phyloP scores from a whole-genome alignment of 805 yeast species.

The Yarrowia sp. region DNA sequence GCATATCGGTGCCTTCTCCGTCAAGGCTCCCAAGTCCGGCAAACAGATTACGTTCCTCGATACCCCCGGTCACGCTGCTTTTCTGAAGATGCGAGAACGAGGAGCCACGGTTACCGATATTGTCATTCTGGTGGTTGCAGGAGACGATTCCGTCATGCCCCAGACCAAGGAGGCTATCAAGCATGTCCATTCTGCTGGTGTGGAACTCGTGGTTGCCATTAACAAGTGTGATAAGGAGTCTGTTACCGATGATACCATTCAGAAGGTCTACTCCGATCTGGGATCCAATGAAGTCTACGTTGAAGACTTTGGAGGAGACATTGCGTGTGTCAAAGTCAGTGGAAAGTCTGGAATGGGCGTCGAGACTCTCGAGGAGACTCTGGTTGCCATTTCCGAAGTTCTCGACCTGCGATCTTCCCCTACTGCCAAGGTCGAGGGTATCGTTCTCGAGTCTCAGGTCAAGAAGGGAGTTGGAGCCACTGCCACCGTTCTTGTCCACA shows the following conservation, averaged over 20 bases:
- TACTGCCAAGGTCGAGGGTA: constrained; percentile 71
- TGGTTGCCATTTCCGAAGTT: constrained; percentile 82
- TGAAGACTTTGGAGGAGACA: constrained; percentile 95
- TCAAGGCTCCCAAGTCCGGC: constrained; percentile 74
- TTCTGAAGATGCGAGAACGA: constrained; percentile 92
- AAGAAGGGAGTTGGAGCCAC: constrained; percentile 83
- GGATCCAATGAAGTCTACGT: constrained; percentile 79
- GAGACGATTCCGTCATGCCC: constrained; percentile 97
- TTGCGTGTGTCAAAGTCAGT: constrained; percentile 85
- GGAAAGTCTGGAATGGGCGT: constrained; percentile 90
- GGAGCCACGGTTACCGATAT: constrained; percentile 96
- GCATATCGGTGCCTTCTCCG: constrained; percentile 96
- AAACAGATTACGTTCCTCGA: constrained; percentile 87
- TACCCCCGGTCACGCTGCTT: constrained; percentile 98
- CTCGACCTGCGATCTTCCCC: constrained; percentile 70
- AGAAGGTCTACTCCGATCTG: constrained; percentile 75
- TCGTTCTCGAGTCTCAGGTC: constrained; percentile 85
- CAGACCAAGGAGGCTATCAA: constrained; percentile 95
- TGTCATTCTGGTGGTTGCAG: constrained; percentile 90
- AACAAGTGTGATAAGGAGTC: constrained; percentile 89
- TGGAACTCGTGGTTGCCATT: constrained; percentile 87
- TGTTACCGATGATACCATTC: constrained; percentile 63
- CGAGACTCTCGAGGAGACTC: constrained; percentile 88
- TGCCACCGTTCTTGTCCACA: constrained; percentile 82
- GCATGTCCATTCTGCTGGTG: constrained; percentile 83